Evolutionary conservation across 2,329 filamentous ascomycete species (phyloP).

Genomic region (Botrytis galanthina): DNA sequence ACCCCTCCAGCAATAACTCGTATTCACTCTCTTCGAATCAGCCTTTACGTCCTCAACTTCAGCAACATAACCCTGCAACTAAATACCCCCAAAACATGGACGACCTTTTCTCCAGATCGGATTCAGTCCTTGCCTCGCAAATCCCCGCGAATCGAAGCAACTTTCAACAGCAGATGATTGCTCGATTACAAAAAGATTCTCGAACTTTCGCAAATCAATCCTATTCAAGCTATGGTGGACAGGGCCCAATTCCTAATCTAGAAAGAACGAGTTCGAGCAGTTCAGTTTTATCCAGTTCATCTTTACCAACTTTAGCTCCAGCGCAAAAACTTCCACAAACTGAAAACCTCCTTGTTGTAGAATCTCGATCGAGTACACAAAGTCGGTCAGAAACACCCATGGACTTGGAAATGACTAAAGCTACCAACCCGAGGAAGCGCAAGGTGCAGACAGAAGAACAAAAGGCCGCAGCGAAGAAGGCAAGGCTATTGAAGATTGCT

Average conservation of each 20-base stretch:
- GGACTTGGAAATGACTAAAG: constrained; percentile 11
- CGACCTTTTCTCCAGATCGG: constrained; percentile 13
- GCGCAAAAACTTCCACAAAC: not conserved
- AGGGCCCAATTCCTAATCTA: not conserved
- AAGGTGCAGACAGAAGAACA: constrained; percentile 17
- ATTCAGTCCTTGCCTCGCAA: constrained; percentile 11
- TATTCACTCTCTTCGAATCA: constrained; percentile 18
- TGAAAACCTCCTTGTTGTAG: constrained; percentile 14
- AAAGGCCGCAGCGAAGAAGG: constrained; percentile 21
- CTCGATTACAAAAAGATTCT: not conserved
- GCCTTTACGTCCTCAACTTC: not conserved
- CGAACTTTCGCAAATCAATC: not conserved
- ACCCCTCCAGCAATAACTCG: constrained; percentile 4
- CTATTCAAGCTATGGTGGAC: not conserved
- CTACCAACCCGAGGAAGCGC: constrained; percentile 23
- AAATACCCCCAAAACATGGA: constrained; percentile 16
- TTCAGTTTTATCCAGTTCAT: not conserved
- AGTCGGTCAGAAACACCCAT: constrained; percentile 17
- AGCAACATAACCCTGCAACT: not conserved
- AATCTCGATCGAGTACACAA: constrained; percentile 18
- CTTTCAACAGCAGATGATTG: constrained; percentile 13
- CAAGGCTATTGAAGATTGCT: not conserved
- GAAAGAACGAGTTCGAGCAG: constrained; percentile 10
- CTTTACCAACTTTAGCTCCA: constrained; percentile 11
- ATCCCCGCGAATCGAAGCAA: constrained; percentile 12